Evolutionary conservation across 225 moss, liverwort and hornwort species (phyloP).

Genomic region (Thuidium tamariscinum): DNA sequence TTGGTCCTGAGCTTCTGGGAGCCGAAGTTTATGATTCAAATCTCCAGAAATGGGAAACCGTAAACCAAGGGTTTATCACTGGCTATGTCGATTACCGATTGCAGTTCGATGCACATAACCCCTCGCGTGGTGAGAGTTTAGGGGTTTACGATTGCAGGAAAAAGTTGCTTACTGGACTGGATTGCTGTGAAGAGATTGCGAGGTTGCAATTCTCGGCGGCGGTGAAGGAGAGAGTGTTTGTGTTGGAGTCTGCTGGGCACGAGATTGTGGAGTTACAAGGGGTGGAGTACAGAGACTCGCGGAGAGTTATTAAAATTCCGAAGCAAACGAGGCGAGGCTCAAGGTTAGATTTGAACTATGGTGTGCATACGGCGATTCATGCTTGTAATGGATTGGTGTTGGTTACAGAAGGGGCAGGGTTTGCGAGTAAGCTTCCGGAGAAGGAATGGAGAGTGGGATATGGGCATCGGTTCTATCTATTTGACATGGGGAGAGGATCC

Average conservation of each 20-base stretch:
- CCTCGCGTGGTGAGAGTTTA: slow-evolving; percentile 13
- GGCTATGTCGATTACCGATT: slow-evolving; percentile 12
- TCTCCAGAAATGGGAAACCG: neutral
- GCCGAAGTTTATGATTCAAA: slow-evolving; percentile 19
- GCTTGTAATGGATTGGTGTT: slow-evolving; percentile 22
- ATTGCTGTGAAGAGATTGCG: neutral
- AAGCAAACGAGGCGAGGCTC: slow-evolving; percentile 11
- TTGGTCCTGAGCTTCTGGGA: neutral
- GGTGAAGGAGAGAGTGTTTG: neutral
- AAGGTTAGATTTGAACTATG: slow-evolving; percentile 3
- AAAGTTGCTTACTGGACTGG: neutral
- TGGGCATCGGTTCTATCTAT: slow-evolving; percentile 12
- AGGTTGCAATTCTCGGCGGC: slow-evolving; percentile 1
- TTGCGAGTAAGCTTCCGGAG: slow-evolving; percentile 13
- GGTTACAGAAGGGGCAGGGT: slow-evolving; percentile 8
- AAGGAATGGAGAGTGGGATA: slow-evolving; percentile 30
- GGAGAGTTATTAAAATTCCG: neutral
- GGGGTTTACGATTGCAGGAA: slow-evolving; percentile 13
- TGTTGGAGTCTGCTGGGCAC: neutral
- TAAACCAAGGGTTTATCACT: neutral
- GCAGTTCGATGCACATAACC: neutral
- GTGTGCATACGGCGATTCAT: slow-evolving; percentile 14
- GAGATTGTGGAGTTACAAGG: slow-evolving; percentile 12
- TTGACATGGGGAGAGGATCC: slow-evolving; percentile 6
- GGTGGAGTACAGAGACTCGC: neutral